phyloP scores from a whole-genome alignment of 2,329 filamentous ascomycete species.

The Pleomassaria siparia region DNA sequence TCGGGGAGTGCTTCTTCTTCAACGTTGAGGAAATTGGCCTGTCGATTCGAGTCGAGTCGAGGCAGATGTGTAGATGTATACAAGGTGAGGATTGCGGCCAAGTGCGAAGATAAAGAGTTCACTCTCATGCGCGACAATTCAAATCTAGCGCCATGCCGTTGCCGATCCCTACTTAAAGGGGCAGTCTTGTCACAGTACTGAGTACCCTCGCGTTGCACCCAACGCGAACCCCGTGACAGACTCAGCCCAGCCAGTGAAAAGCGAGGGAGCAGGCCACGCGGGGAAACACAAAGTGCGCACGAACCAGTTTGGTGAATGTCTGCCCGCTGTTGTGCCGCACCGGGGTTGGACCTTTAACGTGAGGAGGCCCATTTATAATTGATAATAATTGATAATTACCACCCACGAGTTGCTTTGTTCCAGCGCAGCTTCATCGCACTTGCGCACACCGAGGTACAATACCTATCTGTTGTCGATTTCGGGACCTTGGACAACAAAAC shows the following conservation, averaged over 20 bases:
- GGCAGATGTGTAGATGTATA: no score
- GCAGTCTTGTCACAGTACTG: not conserved
- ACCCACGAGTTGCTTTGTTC: no score
- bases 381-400: no score
- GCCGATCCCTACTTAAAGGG: not conserved
- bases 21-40: not conserved
- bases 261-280: not conserved
- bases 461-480: no score
- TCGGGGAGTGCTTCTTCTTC: not conserved
- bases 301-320: not conserved
- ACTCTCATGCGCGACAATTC: no score
- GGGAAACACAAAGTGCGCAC: not conserved
- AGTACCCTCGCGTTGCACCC: not conserved
- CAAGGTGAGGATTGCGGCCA: not conserved
- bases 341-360: no score
- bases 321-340: no score
- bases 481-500: no score
- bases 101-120: not conserved
- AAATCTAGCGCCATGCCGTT: no score
- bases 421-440: no score
- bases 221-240: not conserved
- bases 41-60: not conserved
- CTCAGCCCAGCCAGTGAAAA: not conserved
- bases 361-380: no score
- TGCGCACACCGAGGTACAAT: no score